Evolutionary conservation across 257 asterid species (phyloP).

Genomic region (Asclepias syriaca): DNA sequence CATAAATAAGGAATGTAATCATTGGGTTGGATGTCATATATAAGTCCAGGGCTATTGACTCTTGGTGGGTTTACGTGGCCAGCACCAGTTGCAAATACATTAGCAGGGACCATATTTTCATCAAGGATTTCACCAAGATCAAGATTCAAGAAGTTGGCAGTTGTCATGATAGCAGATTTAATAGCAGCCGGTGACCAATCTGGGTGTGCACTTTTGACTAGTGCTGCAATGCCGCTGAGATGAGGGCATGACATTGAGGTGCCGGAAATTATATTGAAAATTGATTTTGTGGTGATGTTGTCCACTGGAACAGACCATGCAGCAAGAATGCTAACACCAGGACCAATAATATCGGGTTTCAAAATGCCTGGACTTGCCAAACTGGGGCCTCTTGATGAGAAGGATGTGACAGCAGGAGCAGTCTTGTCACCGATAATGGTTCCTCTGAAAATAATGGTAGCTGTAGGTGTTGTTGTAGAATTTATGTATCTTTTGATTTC

Average conservation of each 20-base stretch:
- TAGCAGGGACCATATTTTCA: constrained; percentile 17
- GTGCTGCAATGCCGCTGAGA: constrained; percentile 21
- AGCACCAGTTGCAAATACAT: constrained; percentile 22
- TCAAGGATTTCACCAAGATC: constrained; percentile 12
- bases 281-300: constrained; percentile 13
- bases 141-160: constrained; percentile 12
- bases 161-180: constrained; percentile 22
- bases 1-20: constrained; percentile 31
- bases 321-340: constrained; percentile 24
- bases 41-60: constrained; percentile 31
- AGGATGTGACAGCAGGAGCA: constrained; percentile 27
- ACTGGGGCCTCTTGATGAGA: constrained; percentile 29
- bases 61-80: constrained; percentile 29
- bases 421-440: constrained; percentile 19
- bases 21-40: constrained; percentile 27
- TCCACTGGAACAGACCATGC: constrained; percentile 23
- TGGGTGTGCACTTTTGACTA: constrained; percentile 20
- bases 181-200: constrained; percentile 27
- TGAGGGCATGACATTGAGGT: constrained; percentile 27
- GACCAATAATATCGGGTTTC: constrained; percentile 28
- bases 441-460: constrained; percentile 24
- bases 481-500: constrained; percentile 21
- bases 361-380: constrained; percentile 19
- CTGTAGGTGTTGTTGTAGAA: constrained; percentile 23
- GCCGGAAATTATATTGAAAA: constrained; percentile 15